phyloP scores from a whole-genome alignment of 1,284 basidiomycete species.

The Cutaneotrichosporon sp. region DNA sequence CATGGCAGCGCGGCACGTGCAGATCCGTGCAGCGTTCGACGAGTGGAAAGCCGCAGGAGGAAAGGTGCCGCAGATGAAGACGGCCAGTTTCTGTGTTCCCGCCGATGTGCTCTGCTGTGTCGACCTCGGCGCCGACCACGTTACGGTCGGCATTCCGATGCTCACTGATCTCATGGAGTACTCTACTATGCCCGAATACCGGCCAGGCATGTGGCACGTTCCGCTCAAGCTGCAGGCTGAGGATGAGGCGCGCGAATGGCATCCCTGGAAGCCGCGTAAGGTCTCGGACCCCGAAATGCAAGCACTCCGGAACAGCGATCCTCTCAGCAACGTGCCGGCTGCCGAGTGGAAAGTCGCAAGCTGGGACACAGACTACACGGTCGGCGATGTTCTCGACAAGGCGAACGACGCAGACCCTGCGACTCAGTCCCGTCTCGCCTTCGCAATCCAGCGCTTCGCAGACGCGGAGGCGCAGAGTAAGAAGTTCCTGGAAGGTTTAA shows the following conservation, averaged over 20 bases:
- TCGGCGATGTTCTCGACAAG: constrained; percentile 19
- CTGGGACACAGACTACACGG: constrained; percentile 20
- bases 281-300: constrained; percentile 9
- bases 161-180: constrained; percentile 17
- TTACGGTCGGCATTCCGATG: constrained; percentile 17
- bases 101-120: constrained; percentile 19
- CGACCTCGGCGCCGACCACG: constrained; percentile 27
- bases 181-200: constrained; percentile 12
- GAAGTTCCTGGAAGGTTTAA: constrained; percentile 12
- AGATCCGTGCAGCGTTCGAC: constrained; percentile 32
- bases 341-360: neutral
- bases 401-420: constrained; percentile 20
- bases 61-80: constrained; percentile 31
- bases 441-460: constrained; percentile 16
- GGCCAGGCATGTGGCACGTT: constrained; percentile 13
- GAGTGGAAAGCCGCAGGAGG: constrained; percentile 25
- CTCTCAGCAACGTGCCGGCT: too few species aligned
- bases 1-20: constrained; percentile 28
- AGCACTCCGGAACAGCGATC: constrained; percentile 7
- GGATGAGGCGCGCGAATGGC: constrained; percentile 4
- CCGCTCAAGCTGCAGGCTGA: constrained; percentile 9
- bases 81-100: constrained; percentile 23
- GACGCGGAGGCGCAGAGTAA: constrained; percentile 12
- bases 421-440: constrained; percentile 7
- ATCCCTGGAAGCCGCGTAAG: constrained; percentile 14